Percentiles rank a stretch among this genome's conserved stretches.
These are phyloP conservation scores for Ustilago hordei DNA, from an alignment of 1,284 basidiomycete species.

Conservation along the genomic window DNA sequence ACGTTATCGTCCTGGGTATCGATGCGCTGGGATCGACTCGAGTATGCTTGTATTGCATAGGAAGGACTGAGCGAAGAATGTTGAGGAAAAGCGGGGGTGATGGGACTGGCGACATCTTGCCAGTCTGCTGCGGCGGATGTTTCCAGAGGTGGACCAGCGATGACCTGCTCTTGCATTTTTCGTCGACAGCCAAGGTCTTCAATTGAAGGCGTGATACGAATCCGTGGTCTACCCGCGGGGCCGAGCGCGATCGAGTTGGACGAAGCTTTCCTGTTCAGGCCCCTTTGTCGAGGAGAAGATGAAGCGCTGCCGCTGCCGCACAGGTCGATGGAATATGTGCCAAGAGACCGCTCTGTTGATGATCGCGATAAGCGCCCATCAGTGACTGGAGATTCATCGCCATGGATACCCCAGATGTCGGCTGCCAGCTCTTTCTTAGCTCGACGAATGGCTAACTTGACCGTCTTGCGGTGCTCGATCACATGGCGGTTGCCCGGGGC, in stretches of 20 bases:
- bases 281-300: slow-evolving; percentile 36
- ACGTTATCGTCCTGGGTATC: neutral
- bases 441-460: slow-evolving; percentile 48
- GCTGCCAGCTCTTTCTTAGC: slow-evolving; percentile 37
- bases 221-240: slow-evolving; percentile 43
- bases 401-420: slow-evolving; percentile 21
- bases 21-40: neutral
- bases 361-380: slow-evolving; percentile 34
- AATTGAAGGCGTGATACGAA: slow-evolving; percentile 62
- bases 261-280: slow-evolving; percentile 25
- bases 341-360: slow-evolving; percentile 39
- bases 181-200: slow-evolving; percentile 56
- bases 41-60: slow-evolving; percentile 30
- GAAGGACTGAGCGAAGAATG: slow-evolving; percentile 33
- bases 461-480: slow-evolving; percentile 56
- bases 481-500: slow-evolving; percentile 60
- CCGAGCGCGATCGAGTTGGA: slow-evolving; percentile 31
- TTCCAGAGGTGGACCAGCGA: slow-evolving; percentile 17
- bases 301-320: slow-evolving; percentile 37
- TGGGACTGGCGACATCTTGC: slow-evolving; percentile 32
- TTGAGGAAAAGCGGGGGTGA: slow-evolving; percentile 5
- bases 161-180: slow-evolving; percentile 35
- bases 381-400: slow-evolving; percentile 15
- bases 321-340: slow-evolving; percentile 47
- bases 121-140: slow-evolving; percentile 19